phyloP scores from a whole-genome alignment of 352 stramenopile genomes.

The Globisporangium alternatum region DNA sequence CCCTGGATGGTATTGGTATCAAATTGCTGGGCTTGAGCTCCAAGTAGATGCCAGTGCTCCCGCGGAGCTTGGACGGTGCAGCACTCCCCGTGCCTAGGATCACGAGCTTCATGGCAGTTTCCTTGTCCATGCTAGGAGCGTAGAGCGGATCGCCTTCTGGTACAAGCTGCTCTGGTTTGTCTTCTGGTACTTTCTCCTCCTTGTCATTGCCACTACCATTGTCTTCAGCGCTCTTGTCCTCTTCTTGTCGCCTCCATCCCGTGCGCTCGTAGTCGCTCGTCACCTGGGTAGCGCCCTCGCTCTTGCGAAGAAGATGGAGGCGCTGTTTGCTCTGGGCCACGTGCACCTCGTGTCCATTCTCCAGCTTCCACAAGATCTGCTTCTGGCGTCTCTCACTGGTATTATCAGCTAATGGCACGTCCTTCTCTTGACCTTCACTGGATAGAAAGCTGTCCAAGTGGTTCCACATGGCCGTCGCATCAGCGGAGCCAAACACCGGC shows the following conservation, averaged over 20 bases:
- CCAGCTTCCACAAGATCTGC: conserved; percentile 26
- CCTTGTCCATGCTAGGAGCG: neutral
- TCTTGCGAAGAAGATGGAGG: conserved; percentile 26
- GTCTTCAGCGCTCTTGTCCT: conserved; percentile 16
- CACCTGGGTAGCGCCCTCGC: conserved; percentile 1
- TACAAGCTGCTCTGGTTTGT: neutral
- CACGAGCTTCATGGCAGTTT: conserved; percentile 42
- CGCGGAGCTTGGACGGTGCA: conserved; percentile 95
- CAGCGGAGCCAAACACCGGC: conserved; percentile 1
- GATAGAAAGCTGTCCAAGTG: conserved; percentile 2
- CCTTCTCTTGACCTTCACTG: conserved; percentile 3
- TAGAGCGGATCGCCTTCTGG: neutral
- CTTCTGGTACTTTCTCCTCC: neutral
- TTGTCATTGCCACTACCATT: neutral
- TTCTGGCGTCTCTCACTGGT: conserved; percentile 21
- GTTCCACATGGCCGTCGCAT: conserved; percentile 10
- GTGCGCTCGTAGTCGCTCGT: conserved; percentile 40
- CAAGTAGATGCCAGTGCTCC: conserved; percentile 94
- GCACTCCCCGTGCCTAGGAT: conserved; percentile 96
- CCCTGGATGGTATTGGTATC: neutral
- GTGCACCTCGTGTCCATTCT: conserved; percentile 21
- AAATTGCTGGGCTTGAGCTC: conserved; percentile 29
- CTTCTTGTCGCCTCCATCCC: conserved; percentile 30
- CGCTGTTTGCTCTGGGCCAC: conserved; percentile 57
- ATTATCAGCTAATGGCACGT: conserved; percentile 4